Conservation (phyloP, 352 stramenopile genomes). For the Pythium scleroteichum region DNA sequence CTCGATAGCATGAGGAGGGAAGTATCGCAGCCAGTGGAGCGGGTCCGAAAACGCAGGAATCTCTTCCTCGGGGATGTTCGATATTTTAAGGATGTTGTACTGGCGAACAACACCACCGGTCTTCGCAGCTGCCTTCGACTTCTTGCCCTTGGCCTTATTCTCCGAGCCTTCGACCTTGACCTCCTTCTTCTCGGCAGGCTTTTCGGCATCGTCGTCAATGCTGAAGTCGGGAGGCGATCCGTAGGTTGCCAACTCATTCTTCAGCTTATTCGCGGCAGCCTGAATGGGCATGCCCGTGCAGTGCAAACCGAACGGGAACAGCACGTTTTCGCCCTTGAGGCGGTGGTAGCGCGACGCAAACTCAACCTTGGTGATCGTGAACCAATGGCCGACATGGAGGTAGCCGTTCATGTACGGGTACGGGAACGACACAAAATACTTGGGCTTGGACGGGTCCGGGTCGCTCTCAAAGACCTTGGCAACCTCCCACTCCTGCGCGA, state of each 20-base stretch:
- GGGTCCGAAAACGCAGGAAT: slow-evolving; percentile 98
- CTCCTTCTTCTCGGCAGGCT: slow-evolving; percentile 41
- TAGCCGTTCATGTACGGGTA: slow-evolving; percentile 99
- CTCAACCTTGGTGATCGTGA: slow-evolving; percentile 98
- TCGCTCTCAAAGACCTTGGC: slow-evolving; percentile 91
- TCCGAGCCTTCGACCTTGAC: slow-evolving; percentile 80
- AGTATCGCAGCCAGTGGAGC: slow-evolving; percentile 98
- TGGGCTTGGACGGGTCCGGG: slow-evolving; percentile 78
- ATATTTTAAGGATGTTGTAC: slow-evolving; percentile 98
- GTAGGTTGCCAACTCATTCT: slow-evolving; percentile 95
- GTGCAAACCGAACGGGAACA: slow-evolving; percentile 99
- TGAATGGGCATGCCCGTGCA: slow-evolving; percentile 99
- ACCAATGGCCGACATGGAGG: slow-evolving; percentile 97
- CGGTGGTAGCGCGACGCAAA: slow-evolving; percentile 94
- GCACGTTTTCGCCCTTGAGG: slow-evolving; percentile 98
- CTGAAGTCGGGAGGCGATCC: slow-evolving; percentile 95
- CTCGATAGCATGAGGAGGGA: slow-evolving; percentile 95
- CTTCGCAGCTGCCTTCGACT: slow-evolving; percentile 98
- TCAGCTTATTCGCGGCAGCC: slow-evolving; percentile 99
- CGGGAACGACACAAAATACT: slow-evolving; percentile 99
- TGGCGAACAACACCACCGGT: slow-evolving; percentile 96
- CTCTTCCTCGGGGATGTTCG: slow-evolving; percentile 88
- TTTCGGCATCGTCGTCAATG: slow-evolving; percentile 44
- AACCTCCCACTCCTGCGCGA: slow-evolving; percentile 90
- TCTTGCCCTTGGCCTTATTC: slow-evolving; percentile 94